Percentiles rank a stretch among this genome's conserved stretches.
Evolutionary conservation across 1,284 basidiomycete genomes (phyloP).

Genomic region (Ustanciosporium gigantosporum): DNA sequence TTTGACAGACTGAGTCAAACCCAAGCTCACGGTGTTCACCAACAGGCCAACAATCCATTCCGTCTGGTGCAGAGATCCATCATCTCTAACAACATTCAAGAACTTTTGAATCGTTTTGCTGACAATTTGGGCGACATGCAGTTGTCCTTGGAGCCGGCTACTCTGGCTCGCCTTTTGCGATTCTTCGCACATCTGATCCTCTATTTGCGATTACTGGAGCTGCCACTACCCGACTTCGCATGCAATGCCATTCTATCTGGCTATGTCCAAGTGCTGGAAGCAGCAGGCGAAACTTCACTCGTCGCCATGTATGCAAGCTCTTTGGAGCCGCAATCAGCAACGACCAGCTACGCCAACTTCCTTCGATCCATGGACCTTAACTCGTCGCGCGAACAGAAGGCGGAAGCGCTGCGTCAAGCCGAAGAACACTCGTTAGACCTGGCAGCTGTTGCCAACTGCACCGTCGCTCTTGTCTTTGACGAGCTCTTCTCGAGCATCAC

Average conservation of each 20-base stretch:
- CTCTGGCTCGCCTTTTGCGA: constrained; percentile 66
- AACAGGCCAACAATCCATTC: constrained; percentile 75
- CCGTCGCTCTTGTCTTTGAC: constrained; percentile 70
- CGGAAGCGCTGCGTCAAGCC: constrained; percentile 75
- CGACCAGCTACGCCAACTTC: constrained; percentile 90
- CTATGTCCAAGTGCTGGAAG: constrained; percentile 79
- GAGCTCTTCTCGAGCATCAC: constrained; percentile 66
- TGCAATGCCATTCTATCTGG: constrained; percentile 79
- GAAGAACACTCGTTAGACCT: constrained; percentile 82
- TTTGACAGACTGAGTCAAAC: constrained; percentile 55
- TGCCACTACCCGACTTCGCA: constrained; percentile 65
- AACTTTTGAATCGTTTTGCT: constrained; percentile 49
- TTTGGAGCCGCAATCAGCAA: constrained; percentile 80
- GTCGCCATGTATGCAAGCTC: constrained; percentile 93
- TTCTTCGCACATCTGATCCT: constrained; percentile 97
- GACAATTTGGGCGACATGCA: constrained; percentile 48
- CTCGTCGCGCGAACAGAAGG: constrained; percentile 71
- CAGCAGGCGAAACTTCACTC: constrained; percentile 75
- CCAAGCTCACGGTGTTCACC: constrained; percentile 39
- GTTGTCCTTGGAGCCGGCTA: constrained; percentile 23
- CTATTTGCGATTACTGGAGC: constrained; percentile 79
- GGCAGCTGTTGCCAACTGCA: constrained; percentile 76
- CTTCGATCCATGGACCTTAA: constrained; percentile 75
- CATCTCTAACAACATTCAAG: constrained; percentile 74
- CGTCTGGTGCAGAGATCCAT: constrained; percentile 83